A percentile compares a stretch with the other conserved stretches of the same genome.
Conservation (phyloP, 106 monocot species). For the Xerophyta viscosa region DNA sequence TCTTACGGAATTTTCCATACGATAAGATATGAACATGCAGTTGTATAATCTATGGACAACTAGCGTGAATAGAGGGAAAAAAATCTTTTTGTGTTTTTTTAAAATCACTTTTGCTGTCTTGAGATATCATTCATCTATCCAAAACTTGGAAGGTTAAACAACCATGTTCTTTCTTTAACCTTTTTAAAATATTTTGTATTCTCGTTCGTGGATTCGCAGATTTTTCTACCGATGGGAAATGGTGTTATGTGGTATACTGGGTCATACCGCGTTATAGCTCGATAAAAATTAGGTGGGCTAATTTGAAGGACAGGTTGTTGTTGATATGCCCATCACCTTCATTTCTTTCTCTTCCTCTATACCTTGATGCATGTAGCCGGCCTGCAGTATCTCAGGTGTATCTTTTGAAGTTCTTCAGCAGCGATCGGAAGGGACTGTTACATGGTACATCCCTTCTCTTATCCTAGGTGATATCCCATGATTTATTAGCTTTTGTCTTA, state of each 20-base stretch:
- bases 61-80: no score
- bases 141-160: background rate
- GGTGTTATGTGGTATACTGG: conserved; percentile 91
- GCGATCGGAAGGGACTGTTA: conserved; percentile 73
- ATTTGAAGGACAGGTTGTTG: conserved; percentile 62
- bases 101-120: no score
- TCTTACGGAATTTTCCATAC: no score
- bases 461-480: background rate
- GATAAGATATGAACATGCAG: no score
- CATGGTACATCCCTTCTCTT: conserved; percentile 45
- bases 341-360: conserved; percentile 34
- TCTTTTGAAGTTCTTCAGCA: conserved; percentile 71
- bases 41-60: no score
- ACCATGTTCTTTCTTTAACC: no score
- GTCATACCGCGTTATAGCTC: conserved; percentile 62
- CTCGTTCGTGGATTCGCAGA: no score
- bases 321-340: conserved; percentile 49
- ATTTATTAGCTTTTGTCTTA: background rate
- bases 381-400: conserved; percentile 37
- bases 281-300: conserved; percentile 53
- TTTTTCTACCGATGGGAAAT: conserved; percentile 85
- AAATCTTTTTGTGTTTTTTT: no score
- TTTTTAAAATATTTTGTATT: background rate
- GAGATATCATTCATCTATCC: background rate
- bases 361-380: conserved; percentile 27